Percentiles rank a stretch among this genome's conserved stretches.
These are phyloP conservation scores for Paragyromitra xinjiangensis DNA, from an alignment of 495 filamentous ascomycete species.

Conservation along the genomic window DNA sequence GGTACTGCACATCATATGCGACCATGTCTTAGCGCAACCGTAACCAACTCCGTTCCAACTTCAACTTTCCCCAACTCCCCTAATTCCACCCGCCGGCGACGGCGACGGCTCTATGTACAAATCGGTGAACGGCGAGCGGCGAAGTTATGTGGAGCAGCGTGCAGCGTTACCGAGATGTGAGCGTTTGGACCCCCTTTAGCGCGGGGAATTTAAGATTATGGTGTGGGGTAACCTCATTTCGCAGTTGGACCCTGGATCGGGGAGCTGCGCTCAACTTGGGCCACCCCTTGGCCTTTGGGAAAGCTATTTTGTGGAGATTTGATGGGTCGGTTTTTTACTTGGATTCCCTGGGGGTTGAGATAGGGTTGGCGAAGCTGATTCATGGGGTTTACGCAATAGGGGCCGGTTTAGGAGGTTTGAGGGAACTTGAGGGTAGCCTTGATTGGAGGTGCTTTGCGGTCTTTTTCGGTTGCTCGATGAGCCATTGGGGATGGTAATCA, in stretches of 20 bases:
- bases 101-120: constrained; percentile 2
- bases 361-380: neutral
- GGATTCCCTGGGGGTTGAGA: neutral
- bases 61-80: neutral
- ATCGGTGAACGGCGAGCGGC: constrained; percentile 6
- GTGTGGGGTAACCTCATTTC: constrained; percentile 8
- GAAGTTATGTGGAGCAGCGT: constrained; percentile 4
- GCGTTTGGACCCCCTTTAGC: neutral
- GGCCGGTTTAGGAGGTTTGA: no score
- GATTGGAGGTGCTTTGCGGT: no score
- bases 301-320: constrained; percentile 6
- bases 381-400: neutral
- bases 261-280: neutral
- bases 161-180: constrained; percentile 12
- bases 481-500: no score
- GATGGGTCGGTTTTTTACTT: neutral
- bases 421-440: no score
- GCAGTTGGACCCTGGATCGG: neutral
- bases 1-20: neutral
- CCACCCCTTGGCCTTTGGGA: constrained; percentile 4
- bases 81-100: no score
- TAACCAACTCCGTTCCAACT: constrained; percentile 2
- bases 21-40: constrained; percentile 8
- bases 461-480: no score
- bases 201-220: constrained; percentile 17